phyloP scores from a whole-genome alignment of 2,329 filamentous ascomycete genomes.

The Beauveria sp. region DNA sequence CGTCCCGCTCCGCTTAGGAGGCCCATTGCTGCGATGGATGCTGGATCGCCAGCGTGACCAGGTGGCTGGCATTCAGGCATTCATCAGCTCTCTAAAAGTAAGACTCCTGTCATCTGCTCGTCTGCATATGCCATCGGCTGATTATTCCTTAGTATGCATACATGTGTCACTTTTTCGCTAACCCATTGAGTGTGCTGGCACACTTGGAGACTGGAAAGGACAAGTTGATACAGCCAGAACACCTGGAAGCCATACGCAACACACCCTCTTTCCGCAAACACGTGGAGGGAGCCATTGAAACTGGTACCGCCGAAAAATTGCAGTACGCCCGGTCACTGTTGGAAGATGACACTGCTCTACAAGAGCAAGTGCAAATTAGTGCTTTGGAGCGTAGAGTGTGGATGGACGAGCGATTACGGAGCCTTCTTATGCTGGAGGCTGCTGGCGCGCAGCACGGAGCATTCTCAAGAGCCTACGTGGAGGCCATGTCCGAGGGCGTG shows the following conservation, averaged over 20 bases:
- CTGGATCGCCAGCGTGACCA: slow-evolving; percentile 70
- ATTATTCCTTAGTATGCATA: slow-evolving; percentile 57
- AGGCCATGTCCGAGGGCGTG: slow-evolving; percentile 51
- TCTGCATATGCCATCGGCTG: not conserved
- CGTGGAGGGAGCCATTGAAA: slow-evolving; percentile 41
- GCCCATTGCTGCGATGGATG: slow-evolving; percentile 53
- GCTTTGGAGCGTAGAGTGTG: slow-evolving; percentile 26
- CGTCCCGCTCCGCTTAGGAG: slow-evolving; percentile 54
- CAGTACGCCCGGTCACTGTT: slow-evolving; percentile 41
- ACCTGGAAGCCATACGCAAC: slow-evolving; percentile 60
- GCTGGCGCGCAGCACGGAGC: slow-evolving; percentile 27
- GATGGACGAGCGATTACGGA: slow-evolving; percentile 39
- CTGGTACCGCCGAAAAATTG: slow-evolving; percentile 34
- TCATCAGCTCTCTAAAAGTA: slow-evolving; percentile 63
- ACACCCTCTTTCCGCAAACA: slow-evolving; percentile 59
- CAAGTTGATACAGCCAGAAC: slow-evolving; percentile 46
- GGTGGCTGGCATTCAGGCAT: slow-evolving; percentile 65
- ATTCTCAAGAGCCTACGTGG: slow-evolving; percentile 53
- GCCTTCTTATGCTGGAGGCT: slow-evolving; percentile 38
- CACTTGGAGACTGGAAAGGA: slow-evolving; percentile 22
- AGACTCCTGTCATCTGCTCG: not conserved
- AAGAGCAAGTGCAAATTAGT: slow-evolving; percentile 30
- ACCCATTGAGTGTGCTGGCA: slow-evolving; percentile 61
- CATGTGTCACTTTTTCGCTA: slow-evolving; percentile 81
- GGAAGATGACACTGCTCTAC: slow-evolving; percentile 50